Percentiles rank a stretch among this genome's conserved stretches.
Conservation (phyloP, 2,329 filamentous ascomycete species). For the Aureobasidium sp. region DNA sequence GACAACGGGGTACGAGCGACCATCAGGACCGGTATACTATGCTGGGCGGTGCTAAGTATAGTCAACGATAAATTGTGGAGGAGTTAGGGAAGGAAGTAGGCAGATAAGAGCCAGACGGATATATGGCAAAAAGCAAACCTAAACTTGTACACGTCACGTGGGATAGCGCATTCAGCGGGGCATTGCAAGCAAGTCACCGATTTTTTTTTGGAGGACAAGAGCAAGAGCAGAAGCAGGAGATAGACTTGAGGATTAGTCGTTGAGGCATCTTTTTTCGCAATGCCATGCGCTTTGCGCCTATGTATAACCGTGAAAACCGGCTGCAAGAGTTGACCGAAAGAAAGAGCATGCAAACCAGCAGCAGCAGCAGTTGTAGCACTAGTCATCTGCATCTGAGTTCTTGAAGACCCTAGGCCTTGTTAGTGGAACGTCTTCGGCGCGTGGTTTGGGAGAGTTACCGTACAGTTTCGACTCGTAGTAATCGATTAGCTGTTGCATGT, state of each 20-base stretch:
- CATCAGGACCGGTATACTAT: background rate
- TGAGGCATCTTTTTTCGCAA: background rate
- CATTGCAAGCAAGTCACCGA: background rate
- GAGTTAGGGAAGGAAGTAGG: background rate
- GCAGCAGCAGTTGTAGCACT: too few relatives aligned
- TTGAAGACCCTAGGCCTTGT: conserved; percentile 10
- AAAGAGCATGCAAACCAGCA: background rate
- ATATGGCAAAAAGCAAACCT: background rate
- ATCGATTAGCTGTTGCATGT: background rate
- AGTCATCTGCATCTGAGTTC: background rate
- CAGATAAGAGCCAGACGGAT: background rate
- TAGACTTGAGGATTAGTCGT: background rate
- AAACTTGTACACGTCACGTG: background rate
- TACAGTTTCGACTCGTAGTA: conserved; percentile 7
- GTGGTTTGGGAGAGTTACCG: background rate
- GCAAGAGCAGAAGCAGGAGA: too few relatives aligned
- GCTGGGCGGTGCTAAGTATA: too few relatives aligned
- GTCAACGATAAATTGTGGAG: too few relatives aligned
- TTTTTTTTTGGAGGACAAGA: background rate
- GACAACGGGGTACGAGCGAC: background rate
- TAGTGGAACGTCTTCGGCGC: conserved; percentile 9
- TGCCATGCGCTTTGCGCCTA: background rate
- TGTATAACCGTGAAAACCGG: background rate
- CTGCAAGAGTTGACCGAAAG: background rate
- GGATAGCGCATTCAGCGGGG: background rate